These are phyloP conservation scores for Sphagnum tenellum DNA, from an alignment of 225 moss, liverwort and hornwort species.

Conservation along the genomic window DNA sequence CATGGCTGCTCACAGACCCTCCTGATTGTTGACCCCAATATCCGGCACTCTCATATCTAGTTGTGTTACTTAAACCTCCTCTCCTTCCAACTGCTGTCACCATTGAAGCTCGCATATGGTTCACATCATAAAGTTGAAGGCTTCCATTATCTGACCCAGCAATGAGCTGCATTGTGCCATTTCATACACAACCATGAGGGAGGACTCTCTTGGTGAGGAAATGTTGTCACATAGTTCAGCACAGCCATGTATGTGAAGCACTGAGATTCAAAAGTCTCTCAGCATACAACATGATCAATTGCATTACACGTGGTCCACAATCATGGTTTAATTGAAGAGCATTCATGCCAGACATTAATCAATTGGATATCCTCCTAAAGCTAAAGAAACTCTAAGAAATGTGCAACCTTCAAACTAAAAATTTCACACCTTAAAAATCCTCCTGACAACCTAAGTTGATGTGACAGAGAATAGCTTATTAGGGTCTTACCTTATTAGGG, in stretches of 20 bases:
- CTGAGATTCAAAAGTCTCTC: too few species aligned
- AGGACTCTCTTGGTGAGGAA: too few species aligned
- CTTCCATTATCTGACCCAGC: constrained; percentile 78
- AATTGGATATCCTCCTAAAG: too few species aligned
- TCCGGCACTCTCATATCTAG: constrained; percentile 26
- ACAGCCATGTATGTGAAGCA: too few species aligned
- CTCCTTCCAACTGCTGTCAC: constrained; percentile 29
- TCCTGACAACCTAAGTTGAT: not conserved
- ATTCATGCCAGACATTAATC: too few species aligned
- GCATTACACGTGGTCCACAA: too few species aligned
- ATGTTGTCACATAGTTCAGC: too few species aligned
- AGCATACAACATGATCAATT: too few species aligned
- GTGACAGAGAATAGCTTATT: not conserved
- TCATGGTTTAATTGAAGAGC: too few species aligned
- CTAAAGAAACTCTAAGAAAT: too few species aligned
- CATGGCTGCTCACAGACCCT: constrained; percentile 21
- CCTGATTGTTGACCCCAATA: constrained; percentile 37
- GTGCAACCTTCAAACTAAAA: too few species aligned
- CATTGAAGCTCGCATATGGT: constrained; percentile 70
- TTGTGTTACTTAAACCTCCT: constrained; percentile 18
- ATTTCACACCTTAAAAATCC: not conserved
- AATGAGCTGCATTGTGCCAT: constrained; percentile 43
- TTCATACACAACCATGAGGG: too few species aligned
- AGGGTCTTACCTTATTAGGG: constrained; percentile 50
- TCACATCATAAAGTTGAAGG: constrained; percentile 76